Evolutionary conservation across 768 basidiomycete genomes (phyloP), one percentile per base, ranked within the genome.

Genomic region (Psilocybe tampanensis): DNA sequence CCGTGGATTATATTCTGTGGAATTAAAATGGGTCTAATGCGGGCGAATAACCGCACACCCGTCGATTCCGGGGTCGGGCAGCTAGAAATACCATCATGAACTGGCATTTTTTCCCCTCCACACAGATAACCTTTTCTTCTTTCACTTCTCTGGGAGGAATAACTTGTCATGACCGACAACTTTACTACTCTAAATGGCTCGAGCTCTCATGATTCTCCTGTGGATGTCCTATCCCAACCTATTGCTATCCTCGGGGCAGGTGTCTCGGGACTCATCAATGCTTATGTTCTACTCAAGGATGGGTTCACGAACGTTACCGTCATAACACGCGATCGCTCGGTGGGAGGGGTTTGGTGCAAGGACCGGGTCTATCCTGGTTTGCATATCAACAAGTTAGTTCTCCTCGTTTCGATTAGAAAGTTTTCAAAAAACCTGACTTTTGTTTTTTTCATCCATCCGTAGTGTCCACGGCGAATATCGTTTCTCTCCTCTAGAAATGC

Each of bases 391-490:
- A 89, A 84, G 86, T 86, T 60, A 41, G 81, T 68, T 17, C 5
- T 12, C 15, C 13, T 32, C 15, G 8, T 13, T 12, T 18, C 36
- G 26, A 23, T 21, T 11, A 33, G 4, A 6, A n/a, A n/a, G 8
- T 6, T n/a, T 43, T 42, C 41, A 17, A 44, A 22, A 36, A 15
- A n/a, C 44, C 8, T 21, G 15, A 39, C 18, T 44, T 44, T 34
- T 21, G 15, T 8, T n/a, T 44, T 44, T 34, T 36, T n/a, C 19
- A 53, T 19, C 12, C 1, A n/a, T n/a, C n/a, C n/a, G n/a, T 15
- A 88, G 87, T 61, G 84, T 89, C 1, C 79, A 86, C 62, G 86
- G 85, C 2, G 85, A 89, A 60, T 86, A 80, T 58, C 64, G 75
- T 11, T 87, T 88, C 68, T 86, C 86, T 6, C 62, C 80, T 0